Evolutionary conservation across 768 basidiomycete genomes (phyloP).

Genomic region (Lactarius quietus): DNA sequence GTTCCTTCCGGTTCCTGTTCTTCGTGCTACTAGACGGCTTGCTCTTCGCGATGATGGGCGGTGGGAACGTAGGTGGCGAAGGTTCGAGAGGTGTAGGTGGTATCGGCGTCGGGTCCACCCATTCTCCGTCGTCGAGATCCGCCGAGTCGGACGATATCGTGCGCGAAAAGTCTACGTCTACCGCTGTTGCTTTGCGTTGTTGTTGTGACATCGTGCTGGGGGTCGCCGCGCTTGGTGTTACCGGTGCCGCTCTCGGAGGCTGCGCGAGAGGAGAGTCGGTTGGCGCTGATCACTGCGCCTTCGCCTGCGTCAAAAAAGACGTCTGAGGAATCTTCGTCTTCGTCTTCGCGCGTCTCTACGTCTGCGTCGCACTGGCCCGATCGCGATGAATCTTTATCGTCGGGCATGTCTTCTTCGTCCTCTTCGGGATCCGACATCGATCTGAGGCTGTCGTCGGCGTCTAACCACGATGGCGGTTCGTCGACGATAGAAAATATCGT

Average conservation of each 20-base stretch:
- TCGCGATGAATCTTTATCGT: slow-evolving; percentile 27
- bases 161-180: slow-evolving; percentile 31
- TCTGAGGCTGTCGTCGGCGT: slow-evolving; percentile 72
- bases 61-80: slow-evolving; percentile 6
- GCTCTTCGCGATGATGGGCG: slow-evolving; percentile 21
- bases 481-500: slow-evolving; percentile 85
- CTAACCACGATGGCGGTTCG: slow-evolving; percentile 81
- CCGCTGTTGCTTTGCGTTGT: slow-evolving; percentile 30
- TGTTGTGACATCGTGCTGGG: neutral
- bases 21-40: slow-evolving; percentile 31
- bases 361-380: neutral
- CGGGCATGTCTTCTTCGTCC: slow-evolving; percentile 49
- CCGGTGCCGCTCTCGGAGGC: slow-evolving; percentile 43
- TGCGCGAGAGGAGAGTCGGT: slow-evolving; percentile 40
- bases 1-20: slow-evolving; percentile 40
- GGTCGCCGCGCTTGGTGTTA: slow-evolving; percentile 61
- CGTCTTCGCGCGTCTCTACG: slow-evolving; percentile 31
- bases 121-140: slow-evolving; percentile 45
- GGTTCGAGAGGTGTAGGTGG: slow-evolving; percentile 28
- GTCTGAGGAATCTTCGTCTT: slow-evolving; percentile 38
- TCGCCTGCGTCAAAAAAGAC: slow-evolving; percentile 51
- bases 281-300: slow-evolving; percentile 32
- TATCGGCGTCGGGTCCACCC: slow-evolving; percentile 65
- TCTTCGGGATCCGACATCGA: too few species aligned
- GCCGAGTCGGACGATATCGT: slow-evolving; percentile 38